Base-by-base conservation (phyloP, 1,284 basidiomycete genomes). In the Microbotryomycetes sp. region DNA sequence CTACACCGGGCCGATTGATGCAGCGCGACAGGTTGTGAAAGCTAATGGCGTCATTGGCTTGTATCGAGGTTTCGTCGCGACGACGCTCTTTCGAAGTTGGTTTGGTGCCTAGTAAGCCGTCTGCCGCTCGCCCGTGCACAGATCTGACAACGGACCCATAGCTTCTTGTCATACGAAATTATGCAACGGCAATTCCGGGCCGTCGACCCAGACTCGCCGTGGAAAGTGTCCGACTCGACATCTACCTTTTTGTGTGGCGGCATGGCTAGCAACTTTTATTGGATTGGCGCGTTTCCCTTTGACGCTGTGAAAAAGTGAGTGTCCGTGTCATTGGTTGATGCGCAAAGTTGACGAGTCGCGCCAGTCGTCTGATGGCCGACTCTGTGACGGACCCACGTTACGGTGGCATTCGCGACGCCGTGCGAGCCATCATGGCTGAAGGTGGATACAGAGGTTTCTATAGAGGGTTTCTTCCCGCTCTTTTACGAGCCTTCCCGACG, bases 251-350 rank as follows among this genome's bases (percentile, higher is more conserved):
- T 87, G 18, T 81, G 85, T 2, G 87, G 87, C 24, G 74, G 73
- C 0, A 46, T 76, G 2, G 70, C 65, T 2, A 73, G 74, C 23
- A 76, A 76, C 53, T 55, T 73, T 3, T 77, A 74, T 58, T 77
- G 76, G 76, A 57, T 81, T 21, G 82, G 84, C 76, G 85, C 82
- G 21, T 87, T 88, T 52, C 85, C 87, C 0, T 82, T 84, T 28
- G 88, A 90, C 74, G 86, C 86, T 69, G 77, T 88, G 62, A 89
- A 89, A 75, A 87, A 86, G 85, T 86, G 70, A 66, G 77, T 72
- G 52, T 29, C 49, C 48, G 23, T 26, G 31, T 56, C 84, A 83
- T 71, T 82, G 45, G 83, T 84, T 3, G 3, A 48, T 29, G 21
- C 21, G 26, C 45, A 46, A 31, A 45, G 3, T 9, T 23, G 23